Base-by-base conservation (phyloP, 164 flowering plant genomes). In the Piper longum region DNA sequence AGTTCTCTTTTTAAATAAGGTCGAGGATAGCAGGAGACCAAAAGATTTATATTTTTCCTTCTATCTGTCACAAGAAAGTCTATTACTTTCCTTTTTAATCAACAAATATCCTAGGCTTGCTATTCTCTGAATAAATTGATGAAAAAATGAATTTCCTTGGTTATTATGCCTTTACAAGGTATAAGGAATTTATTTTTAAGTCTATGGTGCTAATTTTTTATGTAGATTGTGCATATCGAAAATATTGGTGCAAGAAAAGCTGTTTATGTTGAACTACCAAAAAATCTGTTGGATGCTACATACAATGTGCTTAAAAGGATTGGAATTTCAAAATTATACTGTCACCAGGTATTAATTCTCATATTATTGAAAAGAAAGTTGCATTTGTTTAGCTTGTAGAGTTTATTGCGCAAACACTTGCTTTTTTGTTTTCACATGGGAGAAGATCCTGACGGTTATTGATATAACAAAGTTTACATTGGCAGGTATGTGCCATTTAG, bases 221-320 rank as follows among this genome's bases (percentile, higher is more conserved):
- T 73, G 75, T 81, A 93, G 98, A 80, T 89, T 7, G 91, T 83
- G 59, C 98, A 93, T 73, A 73, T 89, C 59, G 86, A 89, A 75
- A 78, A 81, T 62, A 85, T 93, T 63, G 51, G 66, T 67, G 84
- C 86, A 7, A 82, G 91, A 72, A 74, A 26, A 56, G 85, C 98
- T 14, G 67, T 60, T 60, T 75, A 67, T 72, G 77, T 69, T 17
- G 91, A 88, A 54, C 74, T 88, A 57, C 97, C 96, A 59, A 44
- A 69, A 39, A 71, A 72, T 52, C 81, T 93, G 56, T 86, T 88
- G 60, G 82, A 78, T 59, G 67, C 45, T 54, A 73, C 81, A 59
- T 77, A 60, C 60, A 71, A 73, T 60, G 86, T 83, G 55, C 85
- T 93, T 41, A 71, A 80, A 74, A 18, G 65, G 69, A 72, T 84